Percentiles rank a stretch among this genome's conserved stretches.
These are phyloP conservation scores for Claviceps pazoutovae DNA, from an alignment of 2,329 filamentous ascomycete genomes.

Conservation along the genomic window DNA sequence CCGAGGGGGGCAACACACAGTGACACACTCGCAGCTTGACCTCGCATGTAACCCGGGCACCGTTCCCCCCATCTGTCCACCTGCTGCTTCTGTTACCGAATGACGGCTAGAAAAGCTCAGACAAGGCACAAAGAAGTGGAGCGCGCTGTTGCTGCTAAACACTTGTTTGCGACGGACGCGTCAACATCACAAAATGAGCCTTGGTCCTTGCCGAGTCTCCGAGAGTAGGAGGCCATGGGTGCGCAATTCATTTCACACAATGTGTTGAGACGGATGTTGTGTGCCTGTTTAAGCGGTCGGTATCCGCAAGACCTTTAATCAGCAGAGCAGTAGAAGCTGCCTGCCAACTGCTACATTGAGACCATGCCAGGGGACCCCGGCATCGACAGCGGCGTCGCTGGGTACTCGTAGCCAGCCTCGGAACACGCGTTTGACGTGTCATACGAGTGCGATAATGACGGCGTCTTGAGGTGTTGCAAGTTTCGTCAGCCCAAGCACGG, in stretches of 20 bases:
- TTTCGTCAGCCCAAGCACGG: constrained; percentile 33
- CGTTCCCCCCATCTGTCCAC: not conserved
- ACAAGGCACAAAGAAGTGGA: not conserved
- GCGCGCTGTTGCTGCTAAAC: not conserved
- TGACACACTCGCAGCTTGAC: no score
- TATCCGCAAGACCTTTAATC: no score
- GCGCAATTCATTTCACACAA: no score
- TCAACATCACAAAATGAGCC: not conserved
- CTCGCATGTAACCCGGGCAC: not conserved
- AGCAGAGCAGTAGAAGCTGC: not conserved
- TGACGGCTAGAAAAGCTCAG: not conserved
- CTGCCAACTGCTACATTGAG: constrained; percentile 9
- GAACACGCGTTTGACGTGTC: constrained; percentile 52
- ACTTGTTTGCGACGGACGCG: not conserved
- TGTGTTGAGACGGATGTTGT: no score
- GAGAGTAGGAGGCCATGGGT: not conserved
- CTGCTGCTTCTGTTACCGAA: not conserved
- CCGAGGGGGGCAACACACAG: no score
- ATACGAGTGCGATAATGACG: constrained; percentile 61
- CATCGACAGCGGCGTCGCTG: constrained; percentile 61
- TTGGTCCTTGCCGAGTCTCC: not conserved
- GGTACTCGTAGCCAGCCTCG: constrained; percentile 49
- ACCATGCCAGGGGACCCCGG: constrained; percentile 49
- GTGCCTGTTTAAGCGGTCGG: not conserved
- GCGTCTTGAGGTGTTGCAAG: constrained; percentile 41